These are phyloP conservation scores for Kwoniella dejecticola DNA, from an alignment of 768 basidiomycete species.

Conservation along the genomic window DNA sequence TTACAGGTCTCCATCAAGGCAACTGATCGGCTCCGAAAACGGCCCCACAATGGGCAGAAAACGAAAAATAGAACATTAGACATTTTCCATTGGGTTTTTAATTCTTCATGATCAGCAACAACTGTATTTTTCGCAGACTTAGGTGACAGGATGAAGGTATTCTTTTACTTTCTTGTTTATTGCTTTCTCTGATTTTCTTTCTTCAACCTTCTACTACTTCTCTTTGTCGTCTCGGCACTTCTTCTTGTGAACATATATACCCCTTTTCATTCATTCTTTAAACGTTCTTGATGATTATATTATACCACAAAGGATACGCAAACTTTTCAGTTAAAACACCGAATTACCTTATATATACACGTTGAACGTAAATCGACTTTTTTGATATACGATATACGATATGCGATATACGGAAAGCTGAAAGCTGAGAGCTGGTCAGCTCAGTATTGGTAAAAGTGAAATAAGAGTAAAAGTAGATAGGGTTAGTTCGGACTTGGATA, in stretches of 20 bases:
- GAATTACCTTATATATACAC: background rate
- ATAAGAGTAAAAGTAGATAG: too few species aligned
- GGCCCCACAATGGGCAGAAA: too few species aligned
- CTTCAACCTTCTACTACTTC: background rate
- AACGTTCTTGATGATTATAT: too few species aligned
- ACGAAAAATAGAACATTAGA: background rate
- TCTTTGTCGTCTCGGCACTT: background rate
- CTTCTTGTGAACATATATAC: background rate
- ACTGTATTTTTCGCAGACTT: background rate
- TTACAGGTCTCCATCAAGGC: conserved; percentile 22
- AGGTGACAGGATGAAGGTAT: too few species aligned
- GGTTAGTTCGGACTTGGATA: too few species aligned
- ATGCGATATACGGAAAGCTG: background rate
- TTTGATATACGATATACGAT: background rate
- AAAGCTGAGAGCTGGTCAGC: too few species aligned
- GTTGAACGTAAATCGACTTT: background rate
- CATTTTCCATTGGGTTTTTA: background rate
- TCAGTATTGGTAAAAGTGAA: too few species aligned
- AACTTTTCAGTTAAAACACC: too few species aligned
- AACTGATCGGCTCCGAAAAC: too few species aligned
- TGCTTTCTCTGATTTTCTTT: too few species aligned
- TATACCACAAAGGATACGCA: too few species aligned
- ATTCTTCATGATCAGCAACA: background rate
- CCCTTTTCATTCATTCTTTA: background rate
- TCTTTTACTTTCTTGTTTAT: background rate